Conservation (phyloP, 2,329 filamentous ascomycete species). For the Aspergillus sojae region DNA sequence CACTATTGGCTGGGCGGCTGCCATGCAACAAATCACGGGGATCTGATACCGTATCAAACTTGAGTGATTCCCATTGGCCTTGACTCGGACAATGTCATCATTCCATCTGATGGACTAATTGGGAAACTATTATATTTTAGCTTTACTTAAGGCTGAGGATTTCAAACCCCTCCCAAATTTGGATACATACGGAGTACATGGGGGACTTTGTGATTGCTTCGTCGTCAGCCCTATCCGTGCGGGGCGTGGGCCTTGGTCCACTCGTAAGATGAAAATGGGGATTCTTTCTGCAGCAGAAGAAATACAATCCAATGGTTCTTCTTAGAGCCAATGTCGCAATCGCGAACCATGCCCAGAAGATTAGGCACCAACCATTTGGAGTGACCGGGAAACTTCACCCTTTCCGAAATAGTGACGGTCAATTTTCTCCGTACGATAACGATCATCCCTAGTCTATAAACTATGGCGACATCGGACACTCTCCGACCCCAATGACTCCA, state of each 20-base stretch:
- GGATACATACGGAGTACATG: not conserved
- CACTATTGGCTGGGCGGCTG: not conserved
- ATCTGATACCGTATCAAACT: not conserved
- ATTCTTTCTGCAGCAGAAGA: not conserved
- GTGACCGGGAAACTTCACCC: not conserved
- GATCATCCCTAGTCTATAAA: not conserved
- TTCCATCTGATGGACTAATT: not conserved
- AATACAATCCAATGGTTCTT: not conserved
- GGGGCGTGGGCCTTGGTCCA: conserved; percentile 15
- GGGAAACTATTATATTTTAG: not conserved
- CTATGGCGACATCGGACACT: conserved; percentile 7
- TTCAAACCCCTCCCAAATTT: not conserved
- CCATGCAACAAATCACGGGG: not conserved
- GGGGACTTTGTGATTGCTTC: not conserved
- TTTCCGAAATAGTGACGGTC: not conserved
- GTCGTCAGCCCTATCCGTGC: conserved; percentile 18
- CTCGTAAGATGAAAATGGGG: not conserved
- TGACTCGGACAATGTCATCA: not conserved
- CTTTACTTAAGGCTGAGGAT: not conserved
- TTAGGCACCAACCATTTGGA: conserved; percentile 6
- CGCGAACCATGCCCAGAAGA: not conserved
- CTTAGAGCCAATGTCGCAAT: conserved; percentile 7
- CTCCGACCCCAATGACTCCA: conserved; percentile 7
- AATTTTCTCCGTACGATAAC: not conserved
- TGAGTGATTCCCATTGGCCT: not conserved